Conservation (phyloP, 768 basidiomycete genomes). For the Pisolithus orientalis region DNA sequence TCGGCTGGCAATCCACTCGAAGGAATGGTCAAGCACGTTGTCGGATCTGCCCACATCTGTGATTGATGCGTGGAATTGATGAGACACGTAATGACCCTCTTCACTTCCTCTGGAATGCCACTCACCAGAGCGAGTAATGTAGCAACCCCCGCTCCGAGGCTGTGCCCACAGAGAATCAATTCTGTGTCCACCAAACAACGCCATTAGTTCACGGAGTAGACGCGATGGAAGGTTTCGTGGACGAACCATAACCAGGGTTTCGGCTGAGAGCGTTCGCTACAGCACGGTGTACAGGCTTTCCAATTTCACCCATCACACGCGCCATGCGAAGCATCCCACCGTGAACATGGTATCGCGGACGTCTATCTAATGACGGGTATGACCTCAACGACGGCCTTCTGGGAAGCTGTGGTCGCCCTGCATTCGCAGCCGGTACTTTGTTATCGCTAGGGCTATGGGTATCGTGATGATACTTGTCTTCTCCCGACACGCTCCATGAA, state of each 20-base stretch:
- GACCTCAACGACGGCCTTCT: constrained; percentile 19
- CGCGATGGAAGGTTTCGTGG: not conserved
- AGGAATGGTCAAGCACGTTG: constrained; percentile 60
- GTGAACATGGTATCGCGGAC: constrained; percentile 57
- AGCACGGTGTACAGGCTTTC: constrained; percentile 72
- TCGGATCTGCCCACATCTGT: constrained; percentile 84
- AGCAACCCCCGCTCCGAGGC: constrained; percentile 79
- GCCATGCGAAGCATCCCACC: constrained; percentile 80
- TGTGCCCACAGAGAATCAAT: constrained; percentile 76
- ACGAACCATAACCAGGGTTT: constrained; percentile 70
- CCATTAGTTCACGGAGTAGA: not conserved
- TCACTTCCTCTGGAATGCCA: not conserved
- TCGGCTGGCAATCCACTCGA: constrained; percentile 66
- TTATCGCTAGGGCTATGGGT: constrained; percentile 20
- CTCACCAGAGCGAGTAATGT: constrained; percentile 66
- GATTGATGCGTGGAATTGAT: not conserved
- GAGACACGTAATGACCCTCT: not conserved
- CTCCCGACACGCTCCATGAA: constrained; percentile 31
- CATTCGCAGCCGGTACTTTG: constrained; percentile 32
- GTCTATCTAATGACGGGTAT: constrained; percentile 9
- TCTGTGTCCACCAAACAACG: constrained; percentile 31
- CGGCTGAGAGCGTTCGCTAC: constrained; percentile 61
- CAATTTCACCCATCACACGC: constrained; percentile 66
- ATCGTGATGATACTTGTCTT: constrained; percentile 21
- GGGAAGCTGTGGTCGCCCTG: constrained; percentile 17